phyloP scores from a whole-genome alignment of 208 protist genomes.

The Acanthamoeba sp. region DNA sequence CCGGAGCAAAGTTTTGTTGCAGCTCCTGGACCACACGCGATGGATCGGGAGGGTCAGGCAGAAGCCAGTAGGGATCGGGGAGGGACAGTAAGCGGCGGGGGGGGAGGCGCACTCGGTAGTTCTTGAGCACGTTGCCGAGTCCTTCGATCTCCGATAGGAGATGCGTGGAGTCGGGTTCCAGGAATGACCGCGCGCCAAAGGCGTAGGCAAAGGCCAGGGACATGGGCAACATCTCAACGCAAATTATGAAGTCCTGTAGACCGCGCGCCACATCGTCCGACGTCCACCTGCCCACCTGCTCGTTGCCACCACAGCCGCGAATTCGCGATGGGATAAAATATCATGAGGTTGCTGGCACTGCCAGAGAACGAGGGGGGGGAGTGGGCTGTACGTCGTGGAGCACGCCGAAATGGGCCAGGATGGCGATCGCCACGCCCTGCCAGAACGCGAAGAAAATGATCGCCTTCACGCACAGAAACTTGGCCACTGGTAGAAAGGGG shows the following conservation, averaged over 20 bases:
- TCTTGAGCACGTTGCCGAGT: background rate
- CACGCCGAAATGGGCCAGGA: slow-evolving; percentile 86
- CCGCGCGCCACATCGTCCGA: slow-evolving; percentile 83
- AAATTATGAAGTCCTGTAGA: slow-evolving; percentile 92
- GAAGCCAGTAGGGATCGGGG: no score
- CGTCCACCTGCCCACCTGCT: slow-evolving; percentile 77
- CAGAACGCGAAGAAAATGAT: slow-evolving; percentile 96
- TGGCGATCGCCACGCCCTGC: slow-evolving; percentile 93
- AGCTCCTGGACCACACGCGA: background rate
- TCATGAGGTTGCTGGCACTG: no score
- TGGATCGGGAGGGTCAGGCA: background rate
- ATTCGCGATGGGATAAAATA: background rate
- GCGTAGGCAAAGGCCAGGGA: slow-evolving; percentile 90
- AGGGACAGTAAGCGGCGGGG: no score
- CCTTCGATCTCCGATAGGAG: background rate
- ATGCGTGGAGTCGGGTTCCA: background rate
- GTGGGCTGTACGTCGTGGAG: slow-evolving; percentile 75
- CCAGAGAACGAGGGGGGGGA: no score
- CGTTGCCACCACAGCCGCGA: no score
- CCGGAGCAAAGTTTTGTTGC: background rate
- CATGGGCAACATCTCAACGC: slow-evolving; percentile 91
- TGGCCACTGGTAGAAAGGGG: slow-evolving; percentile 84
- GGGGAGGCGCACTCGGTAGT: background rate
- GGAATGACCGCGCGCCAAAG: slow-evolving; percentile 82
- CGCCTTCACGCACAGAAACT: slow-evolving; percentile 94